phyloP scores from a whole-genome alignment of 2,329 filamentous ascomycete species.

The Boeremia exigua region DNA sequence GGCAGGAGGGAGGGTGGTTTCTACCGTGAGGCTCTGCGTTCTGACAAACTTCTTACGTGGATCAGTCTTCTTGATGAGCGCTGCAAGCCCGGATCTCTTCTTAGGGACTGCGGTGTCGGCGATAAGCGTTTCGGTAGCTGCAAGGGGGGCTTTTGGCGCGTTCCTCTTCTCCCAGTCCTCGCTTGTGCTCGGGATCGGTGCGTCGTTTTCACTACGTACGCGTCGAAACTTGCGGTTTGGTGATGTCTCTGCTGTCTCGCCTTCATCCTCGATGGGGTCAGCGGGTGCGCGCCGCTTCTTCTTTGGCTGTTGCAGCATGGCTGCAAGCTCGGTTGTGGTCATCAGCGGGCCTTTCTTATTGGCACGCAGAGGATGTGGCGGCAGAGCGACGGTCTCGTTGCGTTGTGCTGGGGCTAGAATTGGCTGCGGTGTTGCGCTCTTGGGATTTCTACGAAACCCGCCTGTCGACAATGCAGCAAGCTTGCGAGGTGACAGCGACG shows the following conservation, averaged over 20 bases:
- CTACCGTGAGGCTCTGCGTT: slow-evolving; percentile 35
- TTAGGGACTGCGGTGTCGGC: not conserved
- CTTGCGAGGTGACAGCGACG: slow-evolving; percentile 23
- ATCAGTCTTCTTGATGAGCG: slow-evolving; percentile 41
- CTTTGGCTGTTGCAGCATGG: slow-evolving; percentile 29
- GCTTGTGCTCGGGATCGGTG: slow-evolving; percentile 37
- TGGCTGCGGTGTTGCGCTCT: slow-evolving; percentile 11
- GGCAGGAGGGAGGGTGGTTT: slow-evolving; percentile 22
- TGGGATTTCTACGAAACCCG: slow-evolving; percentile 33
- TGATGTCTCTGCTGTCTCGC: not conserved
- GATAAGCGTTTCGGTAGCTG: not conserved
- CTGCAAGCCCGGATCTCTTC: slow-evolving; percentile 30
- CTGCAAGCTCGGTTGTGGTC: slow-evolving; percentile 38
- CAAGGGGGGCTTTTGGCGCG: slow-evolving; percentile 16
- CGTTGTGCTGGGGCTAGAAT: slow-evolving; percentile 2
- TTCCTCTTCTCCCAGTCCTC: slow-evolving; percentile 41
- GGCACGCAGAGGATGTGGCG: slow-evolving; percentile 27
- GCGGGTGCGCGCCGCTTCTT: slow-evolving; percentile 10
- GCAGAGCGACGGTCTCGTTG: slow-evolving; percentile 21
- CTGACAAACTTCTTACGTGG: slow-evolving; percentile 38
- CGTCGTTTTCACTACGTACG: slow-evolving; percentile 42
- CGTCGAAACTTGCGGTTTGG: slow-evolving; percentile 31
- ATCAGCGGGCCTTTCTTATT: slow-evolving; percentile 30
- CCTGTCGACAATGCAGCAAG: slow-evolving; percentile 31
- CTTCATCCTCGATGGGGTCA: slow-evolving; percentile 35